Evolutionary conservation across 441 rosid species (phyloP), one percentile per base, ranked within the genome.

Genomic region (Corymbia calophylla): DNA sequence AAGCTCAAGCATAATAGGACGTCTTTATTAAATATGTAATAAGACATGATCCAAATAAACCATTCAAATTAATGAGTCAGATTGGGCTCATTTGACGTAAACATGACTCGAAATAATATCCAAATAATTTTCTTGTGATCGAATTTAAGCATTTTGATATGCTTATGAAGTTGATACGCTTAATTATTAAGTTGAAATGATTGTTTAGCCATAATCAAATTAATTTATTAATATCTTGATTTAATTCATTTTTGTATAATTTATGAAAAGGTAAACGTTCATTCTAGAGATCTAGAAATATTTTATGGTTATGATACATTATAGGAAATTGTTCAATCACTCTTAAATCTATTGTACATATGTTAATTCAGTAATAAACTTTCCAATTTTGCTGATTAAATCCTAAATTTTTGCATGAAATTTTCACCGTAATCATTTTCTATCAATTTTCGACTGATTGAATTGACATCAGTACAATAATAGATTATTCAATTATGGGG

Each of bases 321-420:
- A 19, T 0, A 73, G 47, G 27, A 73, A 73, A 35, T 35, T 39
- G 9, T 35, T 21, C 9, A 35, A 39, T 35, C 25, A 3, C 3
- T 1, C 6, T 27, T 73, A 19, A 70, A 73, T 10, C 15, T 21
- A 73, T 6, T 1, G 15, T 70, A 35, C 5, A 0, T 0, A 73
- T 73, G 49, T 9, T 0, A 1, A 5, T 39, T 73, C 3, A 17
- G 7, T 73, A 0, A 21, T 3, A 35, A 21, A 4, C 3, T 39
- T 73, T 21, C 8, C 27, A 6, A 73, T 73, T 73, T 70, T 70
- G 4, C 2, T 4, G 6, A n/a, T n/a, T 31, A 15, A 31, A 8
- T 70, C 27, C 1, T 4, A 0, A 19, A 70, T 1, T 4, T 32
- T 0, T 35, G 8, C 4, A 7, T 19, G 16, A 70, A 1, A 70